These are phyloP conservation scores for Nissolia schottii DNA, from an alignment of 306 rosid species.

Conservation along the genomic window DNA sequence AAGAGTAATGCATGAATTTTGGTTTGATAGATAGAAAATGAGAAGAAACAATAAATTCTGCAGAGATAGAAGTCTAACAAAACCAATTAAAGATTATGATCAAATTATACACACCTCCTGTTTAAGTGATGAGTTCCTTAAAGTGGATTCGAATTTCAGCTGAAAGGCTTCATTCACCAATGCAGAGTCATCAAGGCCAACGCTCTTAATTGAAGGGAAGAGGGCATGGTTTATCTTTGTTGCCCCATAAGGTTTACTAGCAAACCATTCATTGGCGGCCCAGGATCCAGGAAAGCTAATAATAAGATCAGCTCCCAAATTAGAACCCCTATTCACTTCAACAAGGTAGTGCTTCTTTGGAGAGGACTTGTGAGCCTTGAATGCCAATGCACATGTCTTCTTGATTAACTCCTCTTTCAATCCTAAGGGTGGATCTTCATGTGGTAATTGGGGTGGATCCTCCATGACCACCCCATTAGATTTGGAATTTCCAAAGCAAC, in stretches of 20 bases:
- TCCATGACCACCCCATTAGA: conserved; percentile 5
- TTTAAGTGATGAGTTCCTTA: background rate
- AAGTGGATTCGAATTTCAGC: conserved; percentile 20
- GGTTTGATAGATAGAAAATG: too few species aligned
- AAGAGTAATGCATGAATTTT: too few species aligned
- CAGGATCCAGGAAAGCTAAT: conserved; percentile 44
- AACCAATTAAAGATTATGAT: too few species aligned
- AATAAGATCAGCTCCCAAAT: conserved; percentile 9
- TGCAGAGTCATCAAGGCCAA: conserved; percentile 44
- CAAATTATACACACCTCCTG: conserved; percentile 22
- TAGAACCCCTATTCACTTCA: background rate
- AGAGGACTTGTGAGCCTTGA: conserved; percentile 29
- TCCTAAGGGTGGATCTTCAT: background rate
- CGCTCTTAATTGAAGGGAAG: conserved; percentile 48
- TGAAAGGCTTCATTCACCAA: conserved; percentile 40
- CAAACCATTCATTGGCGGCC: conserved; percentile 28
- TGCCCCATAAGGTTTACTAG: conserved; percentile 32
- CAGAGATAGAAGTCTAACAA: too few species aligned
- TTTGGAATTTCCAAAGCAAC: background rate
- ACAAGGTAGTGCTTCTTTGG: conserved; percentile 14
- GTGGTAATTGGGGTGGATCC: background rate
- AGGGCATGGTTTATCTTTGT: conserved; percentile 13
- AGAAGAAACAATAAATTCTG: too few species aligned
- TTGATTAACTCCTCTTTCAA: conserved; percentile 24
- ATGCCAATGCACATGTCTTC: conserved; percentile 30